phyloP scores from a whole-genome alignment of 75 land plant species.

The Pseudotsuga menziesii region DNA sequence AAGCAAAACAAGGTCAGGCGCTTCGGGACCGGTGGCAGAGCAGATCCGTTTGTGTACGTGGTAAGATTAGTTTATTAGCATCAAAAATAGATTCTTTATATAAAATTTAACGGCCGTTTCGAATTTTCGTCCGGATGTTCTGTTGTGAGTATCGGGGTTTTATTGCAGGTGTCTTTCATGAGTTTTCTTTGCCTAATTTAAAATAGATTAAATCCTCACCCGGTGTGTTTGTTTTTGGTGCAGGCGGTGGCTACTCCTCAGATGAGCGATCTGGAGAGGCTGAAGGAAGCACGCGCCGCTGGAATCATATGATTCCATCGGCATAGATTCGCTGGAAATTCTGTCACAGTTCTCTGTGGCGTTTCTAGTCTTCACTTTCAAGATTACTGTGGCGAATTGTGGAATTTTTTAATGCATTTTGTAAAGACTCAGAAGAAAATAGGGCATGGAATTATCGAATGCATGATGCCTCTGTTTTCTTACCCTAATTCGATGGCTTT shows the following conservation, averaged over 20 bases:
- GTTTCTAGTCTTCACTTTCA: too few species aligned
- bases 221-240: background rate
- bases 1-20: background rate
- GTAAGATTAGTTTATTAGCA: background rate
- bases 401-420: too few species aligned
- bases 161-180: background rate
- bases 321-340: too few species aligned
- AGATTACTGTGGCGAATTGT: too few species aligned
- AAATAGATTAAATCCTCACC: too few species aligned
- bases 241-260: background rate
- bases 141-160: background rate
- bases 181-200: background rate
- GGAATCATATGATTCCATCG: too few species aligned
- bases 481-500: too few species aligned
- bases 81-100: too few species aligned
- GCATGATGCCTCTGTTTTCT: too few species aligned
- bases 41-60: background rate
- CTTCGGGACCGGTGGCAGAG: background rate
- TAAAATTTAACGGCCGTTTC: background rate
- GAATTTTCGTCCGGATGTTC: background rate
- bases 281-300: background rate
- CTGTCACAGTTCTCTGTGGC: too few species aligned
- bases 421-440: too few species aligned
- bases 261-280: background rate
- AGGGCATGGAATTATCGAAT: too few species aligned